phyloP scores from a whole-genome alignment of 2,329 filamentous ascomycete species.

The Iodosphaeria phyllophila region DNA sequence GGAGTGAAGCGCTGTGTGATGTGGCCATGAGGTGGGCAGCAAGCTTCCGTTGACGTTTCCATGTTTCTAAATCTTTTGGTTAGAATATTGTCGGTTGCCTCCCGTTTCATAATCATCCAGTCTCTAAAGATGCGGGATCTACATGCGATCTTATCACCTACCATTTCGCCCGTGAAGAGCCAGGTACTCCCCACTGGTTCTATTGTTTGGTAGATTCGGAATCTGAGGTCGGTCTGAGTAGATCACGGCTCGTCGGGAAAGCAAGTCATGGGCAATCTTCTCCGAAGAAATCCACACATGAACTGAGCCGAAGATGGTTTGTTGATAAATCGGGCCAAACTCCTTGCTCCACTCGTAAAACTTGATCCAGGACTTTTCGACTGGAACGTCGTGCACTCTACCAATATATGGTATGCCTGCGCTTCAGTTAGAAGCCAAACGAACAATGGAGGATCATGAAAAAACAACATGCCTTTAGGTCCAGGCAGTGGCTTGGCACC shows the following conservation, averaged over 20 bases:
- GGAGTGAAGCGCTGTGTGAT: conserved; percentile 16
- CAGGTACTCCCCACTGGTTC: conserved; percentile 26
- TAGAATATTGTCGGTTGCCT: too few relatives aligned
- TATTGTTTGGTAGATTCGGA: conserved; percentile 26
- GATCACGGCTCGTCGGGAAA: conserved; percentile 20
- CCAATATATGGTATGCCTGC: conserved; percentile 23
- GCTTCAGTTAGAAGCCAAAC: conserved; percentile 4
- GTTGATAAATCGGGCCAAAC: conserved; percentile 27
- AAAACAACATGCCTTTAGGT: conserved; percentile 10
- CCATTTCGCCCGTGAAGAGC: conserved; percentile 24
- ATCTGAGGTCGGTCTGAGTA: conserved; percentile 29
- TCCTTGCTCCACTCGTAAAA: conserved; percentile 27
- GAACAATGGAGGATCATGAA: too few relatives aligned
- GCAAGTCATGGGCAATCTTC: conserved; percentile 22
- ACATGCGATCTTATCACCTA: conserved; percentile 5
- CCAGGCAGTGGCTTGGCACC: conserved; percentile 10
- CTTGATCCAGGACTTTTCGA: conserved; percentile 23
- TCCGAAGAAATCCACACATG: conserved; percentile 30
- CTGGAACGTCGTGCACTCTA: conserved; percentile 24
- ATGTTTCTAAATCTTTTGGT: conserved; percentile 22
- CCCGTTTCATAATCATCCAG: too few relatives aligned
- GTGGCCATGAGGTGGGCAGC: conserved; percentile 23
- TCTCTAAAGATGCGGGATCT: too few relatives aligned
- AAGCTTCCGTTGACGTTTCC: conserved; percentile 28
- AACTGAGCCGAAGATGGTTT: conserved; percentile 23